Evolutionary conservation across 1,284 basidiomycete species (phyloP), one percentile per base, ranked within the genome.

Genomic region (Schizopora paradoxa): DNA sequence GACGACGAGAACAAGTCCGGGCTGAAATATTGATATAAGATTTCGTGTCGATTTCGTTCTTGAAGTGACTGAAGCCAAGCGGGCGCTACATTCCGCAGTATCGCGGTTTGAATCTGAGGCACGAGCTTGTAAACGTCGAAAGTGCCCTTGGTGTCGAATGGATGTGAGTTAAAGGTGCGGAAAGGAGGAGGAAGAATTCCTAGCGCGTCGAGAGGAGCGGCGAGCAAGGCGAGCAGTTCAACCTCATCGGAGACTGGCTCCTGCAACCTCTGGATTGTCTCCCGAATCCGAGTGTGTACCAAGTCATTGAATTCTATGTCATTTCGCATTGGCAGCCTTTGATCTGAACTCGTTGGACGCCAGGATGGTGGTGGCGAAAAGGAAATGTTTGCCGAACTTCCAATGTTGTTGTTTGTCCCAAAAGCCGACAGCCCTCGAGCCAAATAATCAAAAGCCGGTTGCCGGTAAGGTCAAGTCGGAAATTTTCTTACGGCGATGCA

Each of bases 11-110:
- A 75, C 16, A 65, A 54, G 54, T 81, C 76, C 2, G 86, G 86
- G 56, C 78, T 79, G 58, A 90, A 86, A 60, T 79, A 86, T 51
- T 84, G 79, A 40, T 77, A 70, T 5, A 77, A 53, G 4, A 86
- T 61, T 1, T 61, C 51, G 18, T 64, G 62, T 11, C 66, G 62
- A 10, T 69, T 60, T 23, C 74, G 64, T 40, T 83, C 76, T 18
- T 61, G 57, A n/a, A 92, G 65, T 0, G 62, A 54, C 0, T 64
- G 58, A 34, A 79, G 73, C 85, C 91, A 93, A 18, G 77, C 74
- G 0, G 86, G 86, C 3, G 79, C 60, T 29, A 89, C 66, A 49
- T 76, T 68, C 49, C 77, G 73, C 16, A 91, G 57, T n/a, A 91
- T 58, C 8, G 67, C 69, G 31, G 70, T 66, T 57, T 91, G 88